phyloP scores from a whole-genome alignment of 176 grass and related monocot species.

The Poa pratensis region DNA sequence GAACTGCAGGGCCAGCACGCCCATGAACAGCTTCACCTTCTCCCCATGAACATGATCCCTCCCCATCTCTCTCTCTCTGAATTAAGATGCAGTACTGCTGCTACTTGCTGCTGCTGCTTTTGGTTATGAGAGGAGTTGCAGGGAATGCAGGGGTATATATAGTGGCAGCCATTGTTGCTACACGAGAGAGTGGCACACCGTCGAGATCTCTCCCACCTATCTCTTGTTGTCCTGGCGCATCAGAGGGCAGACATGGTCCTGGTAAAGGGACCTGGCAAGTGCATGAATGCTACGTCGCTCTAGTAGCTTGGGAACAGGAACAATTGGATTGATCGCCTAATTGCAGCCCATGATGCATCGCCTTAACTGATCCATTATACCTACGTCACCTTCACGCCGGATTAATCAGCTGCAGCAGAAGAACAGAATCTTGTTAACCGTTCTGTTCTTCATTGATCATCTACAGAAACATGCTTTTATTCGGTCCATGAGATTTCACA shows the following conservation, averaged over 20 bases:
- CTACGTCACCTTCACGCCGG: slow-evolving; percentile 36
- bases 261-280: slow-evolving; percentile 38
- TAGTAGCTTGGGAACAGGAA: slow-evolving; percentile 28
- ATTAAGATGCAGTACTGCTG: not conserved
- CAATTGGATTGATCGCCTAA: not conserved
- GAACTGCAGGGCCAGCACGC: slow-evolving; percentile 76
- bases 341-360: not conserved
- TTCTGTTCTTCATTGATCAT: not conserved
- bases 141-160: slow-evolving; percentile 37
- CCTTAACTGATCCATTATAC: not conserved
- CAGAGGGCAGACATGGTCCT: slow-evolving; percentile 33
- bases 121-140: not conserved
- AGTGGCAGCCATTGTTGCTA: not conserved
- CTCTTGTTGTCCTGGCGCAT: slow-evolving; percentile 27
- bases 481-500: not conserved
- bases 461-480: not conserved
- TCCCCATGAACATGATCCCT: slow-evolving; percentile 47
- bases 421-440: slow-evolving; percentile 23
- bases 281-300: slow-evolving; percentile 37
- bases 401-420: not conserved
- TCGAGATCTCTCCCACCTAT: not conserved
- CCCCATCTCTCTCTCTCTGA: slow-evolving; percentile 14
- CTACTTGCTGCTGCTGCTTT: not conserved
- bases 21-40: slow-evolving; percentile 79
- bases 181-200: not conserved